Conservation (phyloP, 192 early-diverging fungal genomes). For the Linnemannia hyalina region DNA sequence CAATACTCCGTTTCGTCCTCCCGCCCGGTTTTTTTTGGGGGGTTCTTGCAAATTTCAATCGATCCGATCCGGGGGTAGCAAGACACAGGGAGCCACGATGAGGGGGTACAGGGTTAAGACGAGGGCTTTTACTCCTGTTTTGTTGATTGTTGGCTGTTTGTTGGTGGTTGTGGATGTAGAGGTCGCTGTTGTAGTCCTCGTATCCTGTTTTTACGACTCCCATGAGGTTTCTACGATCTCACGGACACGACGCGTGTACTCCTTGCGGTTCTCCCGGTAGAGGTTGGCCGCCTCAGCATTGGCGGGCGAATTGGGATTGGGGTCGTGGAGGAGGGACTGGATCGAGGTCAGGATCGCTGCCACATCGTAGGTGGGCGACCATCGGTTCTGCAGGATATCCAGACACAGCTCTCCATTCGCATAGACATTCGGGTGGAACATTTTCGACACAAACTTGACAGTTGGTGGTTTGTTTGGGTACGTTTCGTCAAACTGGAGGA, state of each 20-base stretch:
- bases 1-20: too few species aligned
- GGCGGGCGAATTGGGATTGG: constrained; percentile 96
- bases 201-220: constrained; percentile 65
- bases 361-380: constrained; percentile 97
- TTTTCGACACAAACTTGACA: constrained; percentile 93
- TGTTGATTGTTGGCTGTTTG: not conserved
- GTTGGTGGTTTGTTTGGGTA: constrained; percentile 98
- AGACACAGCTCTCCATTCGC: constrained; percentile 97
- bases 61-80: not conserved
- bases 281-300: constrained; percentile 96
- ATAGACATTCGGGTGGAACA: constrained; percentile 99
- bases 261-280: constrained; percentile 93
- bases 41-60: too few species aligned
- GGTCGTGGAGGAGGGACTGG: constrained; percentile 96
- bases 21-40: too few species aligned
- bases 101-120: too few species aligned
- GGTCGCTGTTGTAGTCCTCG: not conserved
- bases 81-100: too few species aligned
- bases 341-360: constrained; percentile 95
- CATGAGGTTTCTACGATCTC: constrained; percentile 94
- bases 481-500: constrained; percentile 95
- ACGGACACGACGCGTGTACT: constrained; percentile 90
- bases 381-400: constrained; percentile 98
- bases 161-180: not conserved
- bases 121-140: not conserved